A percentile compares a stretch with the other conserved stretches of the same genome.
Evolutionary conservation across 345 rosid species (phyloP).

Genomic region (Viola odorata): DNA sequence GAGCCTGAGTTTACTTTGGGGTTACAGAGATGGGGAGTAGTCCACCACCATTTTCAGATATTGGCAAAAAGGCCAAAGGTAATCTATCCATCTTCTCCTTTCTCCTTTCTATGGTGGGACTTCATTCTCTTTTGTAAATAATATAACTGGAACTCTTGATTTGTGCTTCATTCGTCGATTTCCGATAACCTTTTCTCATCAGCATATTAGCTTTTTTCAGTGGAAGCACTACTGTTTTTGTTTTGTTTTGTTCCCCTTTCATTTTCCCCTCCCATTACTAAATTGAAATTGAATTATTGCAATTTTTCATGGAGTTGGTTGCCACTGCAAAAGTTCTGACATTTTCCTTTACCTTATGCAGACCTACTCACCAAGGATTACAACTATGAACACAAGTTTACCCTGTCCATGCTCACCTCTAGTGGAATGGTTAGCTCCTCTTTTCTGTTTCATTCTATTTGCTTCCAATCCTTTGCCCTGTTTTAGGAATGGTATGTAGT

Average conservation of each 20-base stretch:
- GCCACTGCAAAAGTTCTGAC: conserved; percentile 5
- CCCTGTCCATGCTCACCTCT: conserved; percentile 45
- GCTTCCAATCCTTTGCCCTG: background rate
- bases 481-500: background rate
- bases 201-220: background rate
- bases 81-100: background rate
- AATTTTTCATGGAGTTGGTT: background rate
- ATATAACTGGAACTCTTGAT: background rate
- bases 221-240: background rate
- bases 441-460: conserved; percentile 9
- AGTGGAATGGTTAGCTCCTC: conserved; percentile 51
- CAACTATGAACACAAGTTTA: conserved; percentile 68
- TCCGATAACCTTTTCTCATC: background rate
- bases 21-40: conserved; percentile 45
- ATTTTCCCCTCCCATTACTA: background rate
- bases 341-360: conserved; percentile 29
- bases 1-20: conserved; percentile 19
- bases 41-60: conserved; percentile 71
- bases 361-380: conserved; percentile 72
- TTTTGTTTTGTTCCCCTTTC: background rate
- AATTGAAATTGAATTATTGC: background rate
- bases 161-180: background rate
- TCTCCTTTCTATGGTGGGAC: background rate
- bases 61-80: conserved; percentile 80
- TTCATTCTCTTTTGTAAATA: background rate